These are phyloP conservation scores for Typha latifolia DNA, from an alignment of 176 grass and related monocot genomes.

Conservation along the genomic window DNA sequence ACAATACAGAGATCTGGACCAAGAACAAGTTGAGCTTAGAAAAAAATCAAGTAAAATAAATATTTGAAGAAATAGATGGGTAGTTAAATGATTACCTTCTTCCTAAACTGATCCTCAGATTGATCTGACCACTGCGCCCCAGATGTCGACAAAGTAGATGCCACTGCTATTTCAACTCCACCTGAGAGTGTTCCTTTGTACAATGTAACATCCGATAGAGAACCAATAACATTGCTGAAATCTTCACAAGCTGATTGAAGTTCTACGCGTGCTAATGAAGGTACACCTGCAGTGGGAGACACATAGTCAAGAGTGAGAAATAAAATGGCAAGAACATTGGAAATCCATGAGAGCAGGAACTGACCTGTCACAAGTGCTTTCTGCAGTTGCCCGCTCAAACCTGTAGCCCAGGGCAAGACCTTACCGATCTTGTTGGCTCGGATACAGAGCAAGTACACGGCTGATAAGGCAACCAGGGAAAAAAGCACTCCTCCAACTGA, in stretches of 20 bases:
- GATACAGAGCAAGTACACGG: constrained; percentile 26
- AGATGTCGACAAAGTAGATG: constrained; percentile 35
- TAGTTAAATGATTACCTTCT: constrained; percentile 29
- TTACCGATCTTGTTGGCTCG: constrained; percentile 38
- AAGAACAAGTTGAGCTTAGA: not conserved
- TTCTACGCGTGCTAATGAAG: constrained; percentile 46
- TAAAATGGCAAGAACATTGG: not conserved
- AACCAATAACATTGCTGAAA: constrained; percentile 73
- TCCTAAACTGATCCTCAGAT: constrained; percentile 50
- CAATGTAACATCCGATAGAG: constrained; percentile 35
- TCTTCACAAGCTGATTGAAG: constrained; percentile 56
- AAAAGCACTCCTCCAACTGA: constrained; percentile 27
- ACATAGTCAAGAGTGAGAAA: not conserved
- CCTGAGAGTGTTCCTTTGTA: constrained; percentile 73
- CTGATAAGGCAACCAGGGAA: constrained; percentile 18
- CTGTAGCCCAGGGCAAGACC: constrained; percentile 54
- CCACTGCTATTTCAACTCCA: constrained; percentile 78
- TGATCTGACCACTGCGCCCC: constrained; percentile 29
- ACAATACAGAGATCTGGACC: constrained; percentile 52
- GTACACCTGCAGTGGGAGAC: constrained; percentile 36
- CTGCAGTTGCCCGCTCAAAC: constrained; percentile 47
- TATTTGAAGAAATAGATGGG: not conserved
- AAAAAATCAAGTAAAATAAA: not conserved
- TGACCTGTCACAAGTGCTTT: constrained; percentile 61
- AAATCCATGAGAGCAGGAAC: not conserved